Percentiles rank a stretch among this genome's conserved stretches.
phyloP scores from a whole-genome alignment of 495 filamentous ascomycete species.

The Collariella sp. region DNA sequence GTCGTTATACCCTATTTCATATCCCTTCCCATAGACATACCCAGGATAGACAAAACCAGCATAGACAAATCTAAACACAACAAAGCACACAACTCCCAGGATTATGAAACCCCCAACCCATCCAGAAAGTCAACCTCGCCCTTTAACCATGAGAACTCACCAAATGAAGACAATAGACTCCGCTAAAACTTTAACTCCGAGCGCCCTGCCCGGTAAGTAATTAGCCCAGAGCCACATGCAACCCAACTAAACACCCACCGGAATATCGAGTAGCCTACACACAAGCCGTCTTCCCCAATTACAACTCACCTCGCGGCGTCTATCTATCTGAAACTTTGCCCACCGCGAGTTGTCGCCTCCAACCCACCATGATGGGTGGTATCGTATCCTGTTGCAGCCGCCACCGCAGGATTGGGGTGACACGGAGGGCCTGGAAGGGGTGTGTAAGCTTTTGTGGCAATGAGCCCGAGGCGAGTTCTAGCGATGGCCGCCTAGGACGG shows the following conservation, averaged over 20 bases:
- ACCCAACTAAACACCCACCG: neutral
- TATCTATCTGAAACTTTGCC: neutral
- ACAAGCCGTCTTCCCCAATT: constrained; percentile 48
- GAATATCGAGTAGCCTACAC: constrained; percentile 11
- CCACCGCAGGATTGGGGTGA: no score
- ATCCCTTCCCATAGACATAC: neutral
- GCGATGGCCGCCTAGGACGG: no score
- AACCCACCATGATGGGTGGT: no score
- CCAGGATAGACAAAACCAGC: neutral
- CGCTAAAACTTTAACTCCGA: no score
- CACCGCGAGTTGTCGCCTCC: no score
- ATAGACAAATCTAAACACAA: neutral
- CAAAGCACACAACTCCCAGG: neutral
- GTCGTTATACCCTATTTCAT: neutral
- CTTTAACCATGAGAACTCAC: no score
- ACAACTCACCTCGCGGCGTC: neutral
- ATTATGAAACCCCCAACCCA: neutral
- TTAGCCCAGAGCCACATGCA: neutral
- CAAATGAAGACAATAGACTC: no score
- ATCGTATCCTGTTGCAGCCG: no score
- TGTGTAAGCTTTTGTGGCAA: no score
- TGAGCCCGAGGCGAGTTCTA: no score
- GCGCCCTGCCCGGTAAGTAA: neutral
- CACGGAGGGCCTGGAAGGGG: no score
- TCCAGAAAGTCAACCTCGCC: no score